Base-by-base conservation (phyloP, 129 eudicot genomes). In the Artemisia tridentata region DNA sequence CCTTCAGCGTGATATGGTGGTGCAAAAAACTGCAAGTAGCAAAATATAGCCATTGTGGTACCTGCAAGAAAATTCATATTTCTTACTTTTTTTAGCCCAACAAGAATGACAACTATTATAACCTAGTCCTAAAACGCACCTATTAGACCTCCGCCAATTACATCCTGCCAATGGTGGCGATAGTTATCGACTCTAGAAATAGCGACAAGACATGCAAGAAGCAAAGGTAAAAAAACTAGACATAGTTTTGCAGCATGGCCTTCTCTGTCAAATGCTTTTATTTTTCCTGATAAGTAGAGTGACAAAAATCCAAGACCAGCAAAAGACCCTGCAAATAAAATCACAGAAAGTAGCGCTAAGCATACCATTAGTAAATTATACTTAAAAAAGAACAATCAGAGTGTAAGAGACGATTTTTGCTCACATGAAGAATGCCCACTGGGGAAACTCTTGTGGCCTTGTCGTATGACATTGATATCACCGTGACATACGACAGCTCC, bases 1-100 rank as follows among this genome's bases (percentile, higher is more conserved):
- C 96, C 96, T 63, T 87, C 72, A 17, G 69, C 38, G 6, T 87
- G 88, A 81, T 87, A 87, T 8, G 96, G 96, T 19, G 96, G 95
- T 72, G 95, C 86, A 68, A 83, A 90, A 75, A 84, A 85, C 80
- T 90, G 96, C 91, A 90, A 79, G 75, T 87, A 90, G 84, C 95
- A 90, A 68, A 87, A 67, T 31, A 84, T 77, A 31, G 96, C 84
- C 57, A 90, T 68, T 0, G 79, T 83, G 21, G 80, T 78, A 74
- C 96, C 96, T 90, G 85, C 72, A 75, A 68, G 64, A 65, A 34
- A 55, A 14, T 19, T n/a, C 19, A 23, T 2, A 15, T 72, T 38
- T 38, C 45, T 38, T 38, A 38, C 45, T 38, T n/a, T 46, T 48
- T 50, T 18, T 3, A 17, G 13, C 21, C 3, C 16, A n/a, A 59